Conservation (phyloP, 78 protist species). For the Dictyostelium firmibasis region DNA sequence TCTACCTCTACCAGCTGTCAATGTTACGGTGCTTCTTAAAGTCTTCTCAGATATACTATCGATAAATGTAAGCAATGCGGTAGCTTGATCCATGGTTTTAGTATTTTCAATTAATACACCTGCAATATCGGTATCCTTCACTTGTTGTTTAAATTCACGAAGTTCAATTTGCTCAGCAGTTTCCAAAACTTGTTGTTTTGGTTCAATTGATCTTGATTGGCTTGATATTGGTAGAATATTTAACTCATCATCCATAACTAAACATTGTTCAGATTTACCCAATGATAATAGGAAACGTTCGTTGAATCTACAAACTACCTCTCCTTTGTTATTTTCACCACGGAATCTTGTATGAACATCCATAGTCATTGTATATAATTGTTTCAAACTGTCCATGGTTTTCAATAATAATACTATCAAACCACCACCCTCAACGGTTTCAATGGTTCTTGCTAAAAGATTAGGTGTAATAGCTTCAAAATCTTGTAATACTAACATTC, state of each 20-base stretch:
- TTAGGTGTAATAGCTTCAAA: constrained; percentile 99
- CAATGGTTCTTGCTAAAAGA: constrained; percentile 98
- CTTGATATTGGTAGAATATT: constrained; percentile 96
- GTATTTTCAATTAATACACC: constrained; percentile 82
- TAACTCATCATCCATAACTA: constrained; percentile 96
- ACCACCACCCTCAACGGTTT: constrained; percentile 99
- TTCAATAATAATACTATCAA: constrained; percentile 92
- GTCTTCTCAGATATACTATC: constrained; percentile 96
- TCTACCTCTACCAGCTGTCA: constrained; percentile 99
- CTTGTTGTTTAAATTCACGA: constrained; percentile 55
- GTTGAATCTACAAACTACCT: constrained; percentile 97
- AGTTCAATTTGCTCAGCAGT: constrained; percentile 81
- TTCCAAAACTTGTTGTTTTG: constrained; percentile 32
- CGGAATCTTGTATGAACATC: constrained; percentile 96
- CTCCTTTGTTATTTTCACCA: constrained; percentile 83
- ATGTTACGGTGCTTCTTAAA: constrained; percentile 91
- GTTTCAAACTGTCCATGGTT: constrained; percentile 90
- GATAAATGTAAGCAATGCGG: constrained; percentile 87
- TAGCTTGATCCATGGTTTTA: constrained; percentile 92
- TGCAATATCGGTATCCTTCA: constrained; percentile 85
- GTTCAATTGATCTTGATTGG: constrained; percentile 42
- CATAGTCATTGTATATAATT: constrained; percentile 96
- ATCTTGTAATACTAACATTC: constrained; percentile 98
- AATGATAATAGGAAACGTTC: constrained; percentile 98
- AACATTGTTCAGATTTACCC: constrained; percentile 79